Evolutionary conservation across 345 rosid genomes (phyloP).

Genomic region (Carallia pectinifolia): DNA sequence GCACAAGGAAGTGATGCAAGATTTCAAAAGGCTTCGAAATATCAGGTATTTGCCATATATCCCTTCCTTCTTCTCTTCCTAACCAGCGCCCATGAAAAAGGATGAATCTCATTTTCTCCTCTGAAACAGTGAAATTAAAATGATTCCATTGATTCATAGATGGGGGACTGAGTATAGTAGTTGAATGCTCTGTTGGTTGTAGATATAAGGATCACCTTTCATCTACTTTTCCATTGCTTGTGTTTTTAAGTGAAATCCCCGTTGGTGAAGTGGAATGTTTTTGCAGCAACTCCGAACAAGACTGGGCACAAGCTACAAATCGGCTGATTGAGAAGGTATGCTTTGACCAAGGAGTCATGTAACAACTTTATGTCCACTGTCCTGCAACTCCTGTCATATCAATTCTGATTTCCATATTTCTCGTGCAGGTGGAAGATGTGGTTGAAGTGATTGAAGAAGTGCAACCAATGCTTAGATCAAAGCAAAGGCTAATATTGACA

Average conservation of each 20-base stretch:
- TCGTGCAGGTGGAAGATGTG: slow-evolving; percentile 60
- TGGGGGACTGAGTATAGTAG: too few species aligned
- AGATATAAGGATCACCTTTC: too few species aligned
- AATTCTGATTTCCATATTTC: slow-evolving; percentile 20
- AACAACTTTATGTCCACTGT: not conserved
- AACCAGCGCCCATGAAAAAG: not conserved
- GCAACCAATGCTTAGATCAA: slow-evolving; percentile 45
- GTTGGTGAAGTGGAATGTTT: not conserved
- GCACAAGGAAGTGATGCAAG: slow-evolving; percentile 60
- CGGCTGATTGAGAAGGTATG: slow-evolving; percentile 70
- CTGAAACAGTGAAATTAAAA: too few species aligned
- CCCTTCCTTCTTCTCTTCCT: not conserved
- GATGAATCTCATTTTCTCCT: too few species aligned
- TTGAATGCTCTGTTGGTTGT: too few species aligned
- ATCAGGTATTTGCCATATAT: slow-evolving; percentile 45
- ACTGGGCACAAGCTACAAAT: slow-evolving; percentile 68
- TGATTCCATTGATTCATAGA: too few species aligned
- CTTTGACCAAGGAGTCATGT: slow-evolving; percentile 11
- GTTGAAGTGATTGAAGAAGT: slow-evolving; percentile 49
- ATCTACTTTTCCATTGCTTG: too few species aligned
- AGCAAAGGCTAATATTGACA: slow-evolving; percentile 74
- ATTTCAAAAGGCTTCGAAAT: slow-evolving; percentile 45
- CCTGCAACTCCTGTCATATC: not conserved
- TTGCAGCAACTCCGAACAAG: slow-evolving; percentile 63
- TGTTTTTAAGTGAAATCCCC: not conserved